Percentiles rank a stretch among this genome's conserved stretches.
These are phyloP conservation scores for Rhizopus arrhizus DNA, from an alignment of 371 early-diverging fungal genomes.

Conservation along the genomic window DNA sequence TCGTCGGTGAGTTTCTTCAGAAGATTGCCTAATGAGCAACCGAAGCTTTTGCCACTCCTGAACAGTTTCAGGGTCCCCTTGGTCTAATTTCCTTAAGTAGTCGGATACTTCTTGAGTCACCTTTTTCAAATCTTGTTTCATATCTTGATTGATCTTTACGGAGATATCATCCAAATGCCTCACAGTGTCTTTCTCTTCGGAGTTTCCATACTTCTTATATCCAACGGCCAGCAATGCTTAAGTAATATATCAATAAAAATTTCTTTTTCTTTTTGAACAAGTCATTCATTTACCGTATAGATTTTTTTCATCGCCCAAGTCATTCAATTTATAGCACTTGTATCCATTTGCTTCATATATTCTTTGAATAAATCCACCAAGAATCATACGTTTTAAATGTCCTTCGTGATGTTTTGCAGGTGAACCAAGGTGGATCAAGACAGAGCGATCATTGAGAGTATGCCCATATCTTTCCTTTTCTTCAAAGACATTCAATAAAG, in stretches of 20 bases:
- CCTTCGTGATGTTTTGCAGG: slow-evolving; percentile 99
- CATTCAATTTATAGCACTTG: slow-evolving; percentile 90
- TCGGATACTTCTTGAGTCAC: slow-evolving; percentile 80
- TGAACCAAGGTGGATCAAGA: slow-evolving; percentile 92
- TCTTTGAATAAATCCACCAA: slow-evolving; percentile 95
- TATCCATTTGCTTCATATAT: slow-evolving; percentile 88
- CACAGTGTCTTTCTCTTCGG: slow-evolving; percentile 86
- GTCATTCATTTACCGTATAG: slow-evolving; percentile 79
- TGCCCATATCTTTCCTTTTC: slow-evolving; percentile 41
- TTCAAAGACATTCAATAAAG: slow-evolving; percentile 52
- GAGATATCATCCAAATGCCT: slow-evolving; percentile 95
- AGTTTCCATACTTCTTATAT: slow-evolving; percentile 81
- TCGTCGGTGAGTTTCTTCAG: slow-evolving; percentile 84
- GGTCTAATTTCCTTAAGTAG: slow-evolving; percentile 95
- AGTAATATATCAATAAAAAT: neutral
- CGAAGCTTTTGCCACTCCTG: slow-evolving; percentile 86
- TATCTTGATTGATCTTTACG: slow-evolving; percentile 83
- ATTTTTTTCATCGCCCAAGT: slow-evolving; percentile 99
- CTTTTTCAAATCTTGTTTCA: slow-evolving; percentile 52
- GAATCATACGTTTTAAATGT: slow-evolving; percentile 97
- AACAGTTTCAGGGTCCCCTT: slow-evolving; percentile 75
- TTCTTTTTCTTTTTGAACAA: neutral
- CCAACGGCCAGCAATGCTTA: slow-evolving; percentile 91
- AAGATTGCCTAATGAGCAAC: slow-evolving; percentile 85
- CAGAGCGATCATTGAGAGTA: slow-evolving; percentile 37